phyloP scores from a whole-genome alignment of 208 protist species.

The Trypanosoma mega region DNA sequence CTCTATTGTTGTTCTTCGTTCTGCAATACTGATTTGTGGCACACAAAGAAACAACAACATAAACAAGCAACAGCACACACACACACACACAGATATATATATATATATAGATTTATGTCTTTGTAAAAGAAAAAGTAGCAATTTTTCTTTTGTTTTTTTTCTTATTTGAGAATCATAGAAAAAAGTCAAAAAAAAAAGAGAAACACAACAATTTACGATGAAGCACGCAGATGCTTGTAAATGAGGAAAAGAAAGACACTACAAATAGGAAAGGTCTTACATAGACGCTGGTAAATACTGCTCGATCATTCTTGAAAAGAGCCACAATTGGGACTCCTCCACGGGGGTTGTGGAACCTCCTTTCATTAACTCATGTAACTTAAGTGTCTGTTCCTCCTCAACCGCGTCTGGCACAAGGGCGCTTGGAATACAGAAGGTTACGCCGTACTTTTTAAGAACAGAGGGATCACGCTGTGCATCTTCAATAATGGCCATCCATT shows the following conservation, averaged over 20 bases:
- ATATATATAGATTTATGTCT: not conserved
- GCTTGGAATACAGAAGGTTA: constrained; percentile 69
- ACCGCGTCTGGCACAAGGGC: constrained; percentile 34
- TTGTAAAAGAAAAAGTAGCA: not conserved
- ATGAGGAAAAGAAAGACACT: no score
- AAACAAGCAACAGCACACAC: constrained; percentile 12
- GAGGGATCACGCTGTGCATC: constrained; percentile 39
- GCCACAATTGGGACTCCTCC: constrained; percentile 23
- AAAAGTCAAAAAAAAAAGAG: not conserved
- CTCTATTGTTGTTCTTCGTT: no score
- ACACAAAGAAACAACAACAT: constrained; percentile 33
- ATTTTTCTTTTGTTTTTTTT: no score
- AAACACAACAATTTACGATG: not conserved
- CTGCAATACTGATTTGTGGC: no score
- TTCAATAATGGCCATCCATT: constrained; percentile 42
- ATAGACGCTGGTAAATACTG: constrained; percentile 9
- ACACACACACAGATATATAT: constrained; percentile 7
- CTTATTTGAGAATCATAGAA: no score
- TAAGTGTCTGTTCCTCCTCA: constrained; percentile 26
- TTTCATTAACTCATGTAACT: constrained; percentile 27
- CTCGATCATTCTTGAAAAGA: constrained; percentile 27
- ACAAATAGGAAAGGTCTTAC: not conserved
- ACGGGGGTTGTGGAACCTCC: constrained; percentile 20
- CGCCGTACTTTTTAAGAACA: constrained; percentile 49
- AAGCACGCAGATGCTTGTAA: no score